Percentiles rank a stretch among this genome's conserved stretches.
Evolutionary conservation across 1,284 basidiomycete species (phyloP).

Genomic region (Austropuccinia psidii): DNA sequence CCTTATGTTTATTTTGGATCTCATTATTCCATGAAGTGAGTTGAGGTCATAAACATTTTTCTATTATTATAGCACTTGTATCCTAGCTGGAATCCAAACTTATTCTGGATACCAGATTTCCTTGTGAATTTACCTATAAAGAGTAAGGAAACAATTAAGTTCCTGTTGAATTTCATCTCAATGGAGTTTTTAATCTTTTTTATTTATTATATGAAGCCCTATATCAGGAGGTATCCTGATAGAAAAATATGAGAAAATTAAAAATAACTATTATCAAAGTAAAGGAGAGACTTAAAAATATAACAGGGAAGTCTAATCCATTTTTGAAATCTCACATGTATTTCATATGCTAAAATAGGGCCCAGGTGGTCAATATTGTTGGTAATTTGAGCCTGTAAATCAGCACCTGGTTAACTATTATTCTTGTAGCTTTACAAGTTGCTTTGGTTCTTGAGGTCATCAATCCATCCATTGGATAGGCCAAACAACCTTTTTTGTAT

Average conservation of each 20-base stretch:
- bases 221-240: conserved; percentile 23
- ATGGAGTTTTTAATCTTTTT: background rate
- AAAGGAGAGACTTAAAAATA: background rate
- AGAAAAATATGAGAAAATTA: background rate
- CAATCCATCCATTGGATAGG: conserved; percentile 13
- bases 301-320: conserved; percentile 2
- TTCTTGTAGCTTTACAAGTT: background rate
- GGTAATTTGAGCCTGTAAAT: too few species aligned
- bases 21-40: background rate
- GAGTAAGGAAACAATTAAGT: background rate
- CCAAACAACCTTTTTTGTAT: background rate
- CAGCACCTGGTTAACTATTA: background rate
- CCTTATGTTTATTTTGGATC: background rate
- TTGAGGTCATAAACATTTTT: background rate
- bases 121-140: conserved; percentile 2
- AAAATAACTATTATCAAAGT: background rate
- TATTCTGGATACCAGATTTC: background rate
- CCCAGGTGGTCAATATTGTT: background rate
- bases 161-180: background rate
- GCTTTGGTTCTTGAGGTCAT: conserved; percentile 1
- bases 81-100: background rate
- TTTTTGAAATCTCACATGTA: background rate
- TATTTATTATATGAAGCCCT: background rate
- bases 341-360: background rate
- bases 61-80: conserved; percentile 3